Conservation (phyloP, 768 basidiomycete species). For the Pholiota molesta region DNA sequence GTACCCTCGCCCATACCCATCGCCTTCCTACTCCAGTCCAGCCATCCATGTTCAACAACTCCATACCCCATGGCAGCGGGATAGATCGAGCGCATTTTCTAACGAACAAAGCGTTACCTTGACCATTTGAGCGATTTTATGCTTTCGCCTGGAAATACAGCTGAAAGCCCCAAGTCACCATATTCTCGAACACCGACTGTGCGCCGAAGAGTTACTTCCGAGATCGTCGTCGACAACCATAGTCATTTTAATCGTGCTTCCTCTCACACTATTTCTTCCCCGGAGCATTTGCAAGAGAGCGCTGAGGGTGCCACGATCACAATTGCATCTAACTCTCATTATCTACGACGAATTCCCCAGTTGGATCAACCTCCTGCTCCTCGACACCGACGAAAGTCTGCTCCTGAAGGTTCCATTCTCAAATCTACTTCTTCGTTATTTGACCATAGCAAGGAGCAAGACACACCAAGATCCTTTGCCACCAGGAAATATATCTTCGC, state of each 20-base stretch:
- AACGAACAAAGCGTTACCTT: background rate
- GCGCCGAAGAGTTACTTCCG: background rate
- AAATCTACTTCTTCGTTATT: background rate
- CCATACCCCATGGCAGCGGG: background rate
- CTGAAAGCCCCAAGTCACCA: background rate
- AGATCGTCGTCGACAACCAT: background rate
- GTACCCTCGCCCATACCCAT: conserved; percentile 3
- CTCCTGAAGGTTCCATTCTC: background rate
- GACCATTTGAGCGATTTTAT: background rate
- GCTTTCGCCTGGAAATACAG: background rate
- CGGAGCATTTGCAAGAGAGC: background rate
- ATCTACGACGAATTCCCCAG: background rate
- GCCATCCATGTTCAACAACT: background rate
- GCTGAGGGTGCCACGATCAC: background rate
- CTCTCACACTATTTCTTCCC: background rate
- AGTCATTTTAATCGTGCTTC: too few relatives aligned
- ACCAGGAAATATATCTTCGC: conserved; percentile 13
- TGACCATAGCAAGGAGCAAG: background rate
- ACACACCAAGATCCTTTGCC: background rate
- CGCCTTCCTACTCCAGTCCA: background rate
- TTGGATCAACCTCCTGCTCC: conserved; percentile 1
- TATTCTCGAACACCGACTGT: background rate
- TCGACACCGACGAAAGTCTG: background rate
- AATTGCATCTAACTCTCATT: background rate
- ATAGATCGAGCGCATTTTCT: background rate